Conservation (phyloP, 495 filamentous ascomycete genomes). For the Trichocladium antarcticum region DNA sequence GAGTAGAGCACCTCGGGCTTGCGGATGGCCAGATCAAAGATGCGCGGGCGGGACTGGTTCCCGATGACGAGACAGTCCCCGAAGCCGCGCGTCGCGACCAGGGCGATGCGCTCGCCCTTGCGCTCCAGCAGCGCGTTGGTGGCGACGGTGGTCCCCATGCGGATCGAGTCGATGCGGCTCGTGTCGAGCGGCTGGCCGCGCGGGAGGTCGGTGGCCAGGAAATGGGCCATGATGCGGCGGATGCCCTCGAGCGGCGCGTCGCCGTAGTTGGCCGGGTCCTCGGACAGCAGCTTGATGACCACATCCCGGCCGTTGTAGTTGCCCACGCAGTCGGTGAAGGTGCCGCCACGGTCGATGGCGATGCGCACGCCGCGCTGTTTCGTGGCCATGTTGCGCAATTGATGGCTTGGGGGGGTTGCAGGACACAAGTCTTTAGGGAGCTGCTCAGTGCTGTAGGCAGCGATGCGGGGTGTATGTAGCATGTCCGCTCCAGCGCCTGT, state of each 20-base stretch:
- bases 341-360: constrained; percentile 57
- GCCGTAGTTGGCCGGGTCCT: constrained; percentile 76
- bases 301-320: constrained; percentile 67
- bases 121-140: constrained; percentile 84
- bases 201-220: constrained; percentile 62
- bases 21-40: constrained; percentile 71
- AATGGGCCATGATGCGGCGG: constrained; percentile 74
- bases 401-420: neutral
- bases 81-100: constrained; percentile 90
- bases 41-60: constrained; percentile 71
- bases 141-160: constrained; percentile 84
- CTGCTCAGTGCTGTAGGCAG: too few species aligned
- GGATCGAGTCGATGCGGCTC: constrained; percentile 67
- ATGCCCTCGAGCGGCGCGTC: constrained; percentile 90
- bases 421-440: too few species aligned
- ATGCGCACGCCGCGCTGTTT: constrained; percentile 38
- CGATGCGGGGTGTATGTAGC: too few species aligned
- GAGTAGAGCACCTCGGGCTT: constrained; percentile 73
- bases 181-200: constrained; percentile 77
- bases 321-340: constrained; percentile 59
- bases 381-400: neutral
- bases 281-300: constrained; percentile 81
- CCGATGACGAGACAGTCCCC: constrained; percentile 82
- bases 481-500: too few species aligned
- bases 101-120: constrained; percentile 84